These are phyloP conservation scores for Neoboletus subvelutipes DNA, from an alignment of 768 basidiomycete genomes.

Conservation along the genomic window DNA sequence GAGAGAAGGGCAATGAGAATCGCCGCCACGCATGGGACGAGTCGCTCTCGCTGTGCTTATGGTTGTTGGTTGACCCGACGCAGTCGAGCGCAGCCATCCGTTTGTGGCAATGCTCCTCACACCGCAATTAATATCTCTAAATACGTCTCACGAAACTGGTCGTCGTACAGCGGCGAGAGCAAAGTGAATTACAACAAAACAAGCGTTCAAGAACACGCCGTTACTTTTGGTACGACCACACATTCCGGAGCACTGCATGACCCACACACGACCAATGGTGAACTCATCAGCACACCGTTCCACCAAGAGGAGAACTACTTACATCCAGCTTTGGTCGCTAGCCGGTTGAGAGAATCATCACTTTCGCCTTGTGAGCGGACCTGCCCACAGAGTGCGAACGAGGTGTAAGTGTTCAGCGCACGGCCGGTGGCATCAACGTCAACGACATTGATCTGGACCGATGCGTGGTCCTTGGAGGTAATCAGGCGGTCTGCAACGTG, in stretches of 20 bases:
- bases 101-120: constrained; percentile 18
- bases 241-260: constrained; percentile 84
- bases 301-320: constrained; percentile 39
- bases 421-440: constrained; percentile 92
- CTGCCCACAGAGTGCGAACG: constrained; percentile 92
- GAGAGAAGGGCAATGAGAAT: constrained; percentile 32
- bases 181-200: constrained; percentile 19
- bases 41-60: constrained; percentile 2
- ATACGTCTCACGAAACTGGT: not conserved
- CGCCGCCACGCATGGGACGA: constrained; percentile 18
- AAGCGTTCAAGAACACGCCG: constrained; percentile 13
- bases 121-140: not conserved
- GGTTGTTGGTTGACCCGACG: not conserved
- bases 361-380: constrained; percentile 95
- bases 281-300: constrained; percentile 8
- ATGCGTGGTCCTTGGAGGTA: constrained; percentile 98
- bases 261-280: constrained; percentile 2
- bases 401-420: constrained; percentile 75
- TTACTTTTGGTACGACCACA: constrained; percentile 95
- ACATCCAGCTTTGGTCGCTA: constrained; percentile 95
- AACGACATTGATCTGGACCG: constrained; percentile 92
- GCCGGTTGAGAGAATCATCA: constrained; percentile 94
- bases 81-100: constrained; percentile 19
- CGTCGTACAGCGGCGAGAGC: not conserved
- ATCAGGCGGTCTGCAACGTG: constrained; percentile 82